phyloP scores from a whole-genome alignment of 1,139 yeast genomes.

The Candida buenavistaensis region DNA sequence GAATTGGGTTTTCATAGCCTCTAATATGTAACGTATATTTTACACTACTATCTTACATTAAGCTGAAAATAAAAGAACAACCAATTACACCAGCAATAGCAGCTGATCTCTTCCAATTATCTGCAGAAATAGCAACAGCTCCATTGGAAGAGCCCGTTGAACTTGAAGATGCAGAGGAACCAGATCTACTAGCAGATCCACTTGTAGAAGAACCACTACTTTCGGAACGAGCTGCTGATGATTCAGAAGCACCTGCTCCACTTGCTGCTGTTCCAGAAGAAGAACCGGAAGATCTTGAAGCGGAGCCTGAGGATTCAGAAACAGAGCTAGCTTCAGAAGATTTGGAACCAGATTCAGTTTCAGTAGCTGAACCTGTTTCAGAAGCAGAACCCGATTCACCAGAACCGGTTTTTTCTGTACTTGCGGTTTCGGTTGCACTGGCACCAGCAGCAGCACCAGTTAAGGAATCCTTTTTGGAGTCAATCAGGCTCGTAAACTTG shows the following conservation, averaged over 20 bases:
- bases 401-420: conserved; percentile 1
- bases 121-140: conserved; percentile 15
- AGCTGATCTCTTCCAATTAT: conserved; percentile 43
- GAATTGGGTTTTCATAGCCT: too few relatives aligned
- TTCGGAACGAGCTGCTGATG: conserved; percentile 37
- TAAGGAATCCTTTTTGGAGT: conserved; percentile 9
- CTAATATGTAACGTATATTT: too few relatives aligned
- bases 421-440: not conserved
- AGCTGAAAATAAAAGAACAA: conserved; percentile 35
- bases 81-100: conserved; percentile 42
- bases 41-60: conserved; percentile 22
- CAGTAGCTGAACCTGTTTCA: conserved; percentile 3
- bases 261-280: conserved; percentile 13
- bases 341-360: not conserved
- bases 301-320: conserved; percentile 17
- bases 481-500: conserved; percentile 18
- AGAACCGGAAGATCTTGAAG: conserved; percentile 17
- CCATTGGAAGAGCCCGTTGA: conserved; percentile 13
- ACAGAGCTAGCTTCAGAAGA: conserved; percentile 9
- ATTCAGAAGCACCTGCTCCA: conserved; percentile 43
- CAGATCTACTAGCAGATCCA: conserved; percentile 10
- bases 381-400: conserved; percentile 6
- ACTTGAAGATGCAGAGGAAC: conserved; percentile 16
- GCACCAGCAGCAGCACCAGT: conserved; percentile 5
- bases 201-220: conserved; percentile 35